These are phyloP conservation scores for Aspergillus terreus DNA, from an alignment of 2,329 filamentous ascomycete species.

Conservation along the genomic window DNA sequence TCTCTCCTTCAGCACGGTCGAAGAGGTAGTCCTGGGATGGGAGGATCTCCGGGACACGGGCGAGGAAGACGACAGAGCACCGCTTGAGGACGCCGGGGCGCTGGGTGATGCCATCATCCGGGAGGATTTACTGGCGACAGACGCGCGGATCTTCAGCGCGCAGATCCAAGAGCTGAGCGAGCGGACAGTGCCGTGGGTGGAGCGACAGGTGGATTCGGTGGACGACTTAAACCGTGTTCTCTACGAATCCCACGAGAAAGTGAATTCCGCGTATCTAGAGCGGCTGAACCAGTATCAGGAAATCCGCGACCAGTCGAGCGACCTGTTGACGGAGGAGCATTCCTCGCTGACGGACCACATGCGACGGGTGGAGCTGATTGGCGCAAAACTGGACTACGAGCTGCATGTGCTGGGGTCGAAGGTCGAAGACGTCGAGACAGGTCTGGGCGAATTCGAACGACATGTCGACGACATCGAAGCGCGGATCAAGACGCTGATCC, in stretches of 20 bases:
- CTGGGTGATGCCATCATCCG: conserved; percentile 39
- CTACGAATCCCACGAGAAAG: conserved; percentile 59
- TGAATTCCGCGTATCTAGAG: conserved; percentile 66
- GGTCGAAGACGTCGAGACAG: conserved; percentile 82
- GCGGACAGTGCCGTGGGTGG: conserved; percentile 41
- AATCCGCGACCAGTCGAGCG: conserved; percentile 64
- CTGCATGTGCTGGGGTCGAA: conserved; percentile 74
- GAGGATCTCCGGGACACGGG: conserved; percentile 23
- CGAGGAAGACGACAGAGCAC: conserved; percentile 26
- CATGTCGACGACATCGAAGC: conserved; percentile 70
- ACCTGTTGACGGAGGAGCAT: conserved; percentile 67
- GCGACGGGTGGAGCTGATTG: conserved; percentile 74
- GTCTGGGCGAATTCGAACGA: conserved; percentile 72
- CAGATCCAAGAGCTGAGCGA: conserved; percentile 36
- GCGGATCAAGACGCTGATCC: conserved; percentile 60
- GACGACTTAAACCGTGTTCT: conserved; percentile 62
- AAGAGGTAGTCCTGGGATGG: conserved; percentile 41
- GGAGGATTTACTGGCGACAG: conserved; percentile 37
- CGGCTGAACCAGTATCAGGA: conserved; percentile 67
- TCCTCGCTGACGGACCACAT: conserved; percentile 65
- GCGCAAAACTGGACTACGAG: conserved; percentile 89
- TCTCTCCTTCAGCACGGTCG: conserved; percentile 47
- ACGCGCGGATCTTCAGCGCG: conserved; percentile 32
- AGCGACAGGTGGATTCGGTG: conserved; percentile 40
- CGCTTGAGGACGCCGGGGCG: conserved; percentile 8